Base-by-base conservation (phyloP, 306 rosid species). In the Vigna hirtella region DNA sequence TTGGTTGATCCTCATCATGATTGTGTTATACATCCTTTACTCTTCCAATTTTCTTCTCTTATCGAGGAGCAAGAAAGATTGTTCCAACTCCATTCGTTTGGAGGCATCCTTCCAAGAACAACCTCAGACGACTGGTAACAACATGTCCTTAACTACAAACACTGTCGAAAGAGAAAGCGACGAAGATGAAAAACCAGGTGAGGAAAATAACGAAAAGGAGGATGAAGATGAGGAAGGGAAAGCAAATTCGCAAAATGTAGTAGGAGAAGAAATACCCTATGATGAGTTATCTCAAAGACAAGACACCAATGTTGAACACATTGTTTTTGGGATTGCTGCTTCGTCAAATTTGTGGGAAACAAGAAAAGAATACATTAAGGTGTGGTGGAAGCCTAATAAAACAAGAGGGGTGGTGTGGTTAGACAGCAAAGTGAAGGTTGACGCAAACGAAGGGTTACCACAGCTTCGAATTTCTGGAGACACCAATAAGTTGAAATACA, bases 331-430 rank as follows among this genome's bases (percentile, higher is more conserved):
- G 18, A 90, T 93, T 24, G 98, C 94, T 0, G 96, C 89, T 4
- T 93, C 96, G 4, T 81, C 98, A 0, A 82, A 57, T 62, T 45
- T 93, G 79, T 93, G 98, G 96, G 57, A 77, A 15, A 65, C 62
- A 63, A 85, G 96, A 66, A 93, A 90, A 67, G 93, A 93, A 42
- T 90, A 90, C 85, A 90, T 93, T 38, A 93, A 90, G 78, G 78
- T 84, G 2, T 93, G 97, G 97, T 89, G 97, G 97, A 82, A 83
- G 79, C 93, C 97, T 7, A 76, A 79, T 65, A 74, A 86, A 77
- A 90, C 92, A 3, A 84, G 96, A 82, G 97, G 97, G 38, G 91
- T 89, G 4, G 96, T 93, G 61, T 93, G 98, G 98, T 43, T 90
- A 28, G 98, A 66, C 20, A 42, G 12, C 52, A 42, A 42, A 40